phyloP scores from a whole-genome alignment of 1,284 basidiomycete genomes.

The Apiotrichum gracile region DNA sequence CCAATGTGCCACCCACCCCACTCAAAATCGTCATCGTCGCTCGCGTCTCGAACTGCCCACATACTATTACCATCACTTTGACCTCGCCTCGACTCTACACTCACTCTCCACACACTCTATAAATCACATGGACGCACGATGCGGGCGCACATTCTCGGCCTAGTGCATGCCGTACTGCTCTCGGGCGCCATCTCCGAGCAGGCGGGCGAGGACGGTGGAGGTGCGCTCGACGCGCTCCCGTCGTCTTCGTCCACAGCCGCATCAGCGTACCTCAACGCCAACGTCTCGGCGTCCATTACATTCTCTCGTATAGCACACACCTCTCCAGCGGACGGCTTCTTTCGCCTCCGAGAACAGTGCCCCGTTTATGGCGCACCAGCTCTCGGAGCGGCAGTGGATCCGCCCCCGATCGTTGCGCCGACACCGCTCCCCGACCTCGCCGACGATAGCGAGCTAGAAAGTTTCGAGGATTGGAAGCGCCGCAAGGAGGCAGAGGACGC shows the following conservation, averaged over 20 bases:
- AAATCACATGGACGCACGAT: background rate
- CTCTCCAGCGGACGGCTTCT: background rate
- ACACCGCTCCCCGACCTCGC: background rate
- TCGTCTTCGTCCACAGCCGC: background rate
- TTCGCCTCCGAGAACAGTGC: background rate
- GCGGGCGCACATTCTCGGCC: background rate
- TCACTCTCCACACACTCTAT: background rate
- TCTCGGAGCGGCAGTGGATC: background rate
- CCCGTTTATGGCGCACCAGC: background rate
- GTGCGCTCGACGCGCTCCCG: background rate
- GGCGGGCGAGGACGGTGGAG: background rate
- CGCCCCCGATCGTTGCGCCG: background rate
- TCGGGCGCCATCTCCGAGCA: background rate
- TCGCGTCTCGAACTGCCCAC: too few relatives aligned
- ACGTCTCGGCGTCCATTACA: background rate
- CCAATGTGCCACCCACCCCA: too few relatives aligned
- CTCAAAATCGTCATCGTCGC: too few relatives aligned
- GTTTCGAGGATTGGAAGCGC: slow-evolving; percentile 87
- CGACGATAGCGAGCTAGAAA: slow-evolving; percentile 51
- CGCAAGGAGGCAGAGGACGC: slow-evolving; percentile 52
- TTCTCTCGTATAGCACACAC: background rate
- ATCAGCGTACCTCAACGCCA: background rate
- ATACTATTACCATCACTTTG: background rate
- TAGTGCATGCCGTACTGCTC: background rate
- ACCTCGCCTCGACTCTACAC: too few relatives aligned